Conservation (phyloP, 2,329 filamentous ascomycete species). For the Celoporthe dispersa region DNA sequence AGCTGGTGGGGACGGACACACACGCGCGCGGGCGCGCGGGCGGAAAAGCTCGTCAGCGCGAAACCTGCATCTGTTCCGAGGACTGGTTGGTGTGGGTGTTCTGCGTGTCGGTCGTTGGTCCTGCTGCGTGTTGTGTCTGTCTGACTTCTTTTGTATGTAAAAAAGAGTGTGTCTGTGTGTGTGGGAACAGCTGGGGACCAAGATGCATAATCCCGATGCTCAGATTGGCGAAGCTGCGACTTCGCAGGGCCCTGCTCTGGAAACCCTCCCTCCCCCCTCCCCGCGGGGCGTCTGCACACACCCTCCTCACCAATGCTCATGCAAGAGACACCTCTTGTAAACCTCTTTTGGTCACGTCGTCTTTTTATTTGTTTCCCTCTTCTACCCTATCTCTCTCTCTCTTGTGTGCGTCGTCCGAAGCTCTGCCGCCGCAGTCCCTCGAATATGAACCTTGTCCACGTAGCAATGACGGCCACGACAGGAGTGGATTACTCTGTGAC, state of each 20-base stretch:
- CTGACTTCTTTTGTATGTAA: too few species aligned
- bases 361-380: too few species aligned
- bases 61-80: neutral
- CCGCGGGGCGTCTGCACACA: neutral
- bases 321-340: neutral
- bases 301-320: neutral
- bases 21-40: neutral
- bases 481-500: neutral
- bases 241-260: constrained; percentile 21
- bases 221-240: constrained; percentile 27
- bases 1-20: neutral
- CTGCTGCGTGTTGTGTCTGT: neutral
- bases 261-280: neutral
- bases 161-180: neutral
- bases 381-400: neutral
- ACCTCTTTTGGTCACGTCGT: neutral
- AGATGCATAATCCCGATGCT: constrained; percentile 30
- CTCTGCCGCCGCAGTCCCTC: neutral
- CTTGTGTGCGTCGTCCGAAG: neutral
- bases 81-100: neutral
- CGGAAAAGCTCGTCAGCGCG: neutral
- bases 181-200: constrained; percentile 13
- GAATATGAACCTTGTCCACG: neutral
- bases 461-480: neutral
- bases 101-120: neutral